Base-by-base conservation (phyloP, 2,329 filamentous ascomycete genomes). In the Arthrobotrys pseudoclavata region DNA sequence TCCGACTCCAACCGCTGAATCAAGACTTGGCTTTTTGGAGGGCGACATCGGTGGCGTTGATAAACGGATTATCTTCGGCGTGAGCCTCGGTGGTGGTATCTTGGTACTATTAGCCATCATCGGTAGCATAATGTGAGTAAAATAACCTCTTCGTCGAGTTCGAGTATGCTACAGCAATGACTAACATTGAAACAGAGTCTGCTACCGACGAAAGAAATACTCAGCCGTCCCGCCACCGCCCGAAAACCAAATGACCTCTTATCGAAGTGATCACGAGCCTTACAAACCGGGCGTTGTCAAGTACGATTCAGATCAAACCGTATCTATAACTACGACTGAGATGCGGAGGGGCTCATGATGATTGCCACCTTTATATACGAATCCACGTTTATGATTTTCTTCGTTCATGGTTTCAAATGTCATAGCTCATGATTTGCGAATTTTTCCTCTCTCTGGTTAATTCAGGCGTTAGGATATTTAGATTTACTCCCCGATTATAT, bases 41-140 rank as follows among this genome's bases (percentile, higher is more conserved):
- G 82, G 81, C 0, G 76, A 82, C 31, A 81, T 82, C 0, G 71
- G 81, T 0, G 84, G 85, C 0, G 83, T 85, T 1, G 83, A 83
- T n/a, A 86, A 85, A 31, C 84, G 84, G 22, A 66, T 87, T 37
- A 85, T 88, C 52, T 83, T 88, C 26, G 87, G 87, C 2, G 80
- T 87, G 0, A 84, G 84, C 47, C 84, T 88, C 0, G 87, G 87
- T 0, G 62, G 86, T 9, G 86, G 85, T 0, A 81, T 86, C 0
- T 84, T 85, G 0, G 79, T 84, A 1, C 22, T 87, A 2, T 72
- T 82, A 5, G 83, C 80, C 3, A 69, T 82, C 2, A 68, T 83
- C 42, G 82, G 61, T 42, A 20, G 18, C 4, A 24, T 60, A 15
- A 42, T 60, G 55, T 60, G 55, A 60, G 55, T 60, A 60, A 1